These are phyloP conservation scores for Aspergillus novoparasiticus DNA, from an alignment of 2,329 filamentous ascomycete genomes.

Conservation along the genomic window DNA sequence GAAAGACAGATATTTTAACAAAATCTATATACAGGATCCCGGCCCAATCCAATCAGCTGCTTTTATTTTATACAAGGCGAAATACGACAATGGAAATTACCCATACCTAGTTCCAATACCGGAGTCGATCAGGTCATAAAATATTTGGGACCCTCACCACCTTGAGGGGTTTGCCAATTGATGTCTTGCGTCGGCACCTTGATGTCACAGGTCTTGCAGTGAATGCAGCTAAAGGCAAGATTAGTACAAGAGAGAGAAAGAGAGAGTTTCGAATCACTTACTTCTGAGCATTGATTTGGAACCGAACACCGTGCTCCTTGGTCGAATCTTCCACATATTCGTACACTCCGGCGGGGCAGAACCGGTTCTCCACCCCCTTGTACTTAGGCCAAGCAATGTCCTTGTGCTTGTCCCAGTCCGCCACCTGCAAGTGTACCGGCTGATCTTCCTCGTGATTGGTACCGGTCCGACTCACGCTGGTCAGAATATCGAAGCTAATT, in stretches of 20 bases:
- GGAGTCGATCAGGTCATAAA: conserved; percentile 54
- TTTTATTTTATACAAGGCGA: conserved; percentile 9
- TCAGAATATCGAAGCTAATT: conserved; percentile 94
- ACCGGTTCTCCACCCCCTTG: conserved; percentile 91
- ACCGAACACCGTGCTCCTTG: conserved; percentile 85
- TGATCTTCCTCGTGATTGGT: conserved; percentile 99
- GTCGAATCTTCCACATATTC: conserved; percentile 93
- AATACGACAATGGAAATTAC: not conserved
- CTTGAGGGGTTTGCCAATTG: conserved; percentile 94
- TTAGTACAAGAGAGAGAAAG: conserved; percentile 17
- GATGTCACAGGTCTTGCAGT: conserved; percentile 99
- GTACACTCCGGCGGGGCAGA: conserved; percentile 96
- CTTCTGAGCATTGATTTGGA: conserved; percentile 98
- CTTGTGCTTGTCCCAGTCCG: conserved; percentile 92
- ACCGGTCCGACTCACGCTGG: conserved; percentile 89
- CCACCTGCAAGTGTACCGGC: conserved; percentile 91
- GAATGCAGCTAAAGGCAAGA: conserved; percentile 72
- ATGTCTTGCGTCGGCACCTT: conserved; percentile 97
- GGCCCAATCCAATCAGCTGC: conserved; percentile 1
- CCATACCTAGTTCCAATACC: not conserved
- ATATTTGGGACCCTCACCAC: conserved; percentile 75
- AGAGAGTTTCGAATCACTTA: conserved; percentile 54
- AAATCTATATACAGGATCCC: conserved; percentile 9
- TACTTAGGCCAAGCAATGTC: conserved; percentile 80
- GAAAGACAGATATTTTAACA: conserved; percentile 1